A percentile compares a stretch with the other conserved stretches of the same genome.
Evolutionary conservation across 352 stramenopile genomes (phyloP).

Genomic region (Globisporangium nunn): DNA sequence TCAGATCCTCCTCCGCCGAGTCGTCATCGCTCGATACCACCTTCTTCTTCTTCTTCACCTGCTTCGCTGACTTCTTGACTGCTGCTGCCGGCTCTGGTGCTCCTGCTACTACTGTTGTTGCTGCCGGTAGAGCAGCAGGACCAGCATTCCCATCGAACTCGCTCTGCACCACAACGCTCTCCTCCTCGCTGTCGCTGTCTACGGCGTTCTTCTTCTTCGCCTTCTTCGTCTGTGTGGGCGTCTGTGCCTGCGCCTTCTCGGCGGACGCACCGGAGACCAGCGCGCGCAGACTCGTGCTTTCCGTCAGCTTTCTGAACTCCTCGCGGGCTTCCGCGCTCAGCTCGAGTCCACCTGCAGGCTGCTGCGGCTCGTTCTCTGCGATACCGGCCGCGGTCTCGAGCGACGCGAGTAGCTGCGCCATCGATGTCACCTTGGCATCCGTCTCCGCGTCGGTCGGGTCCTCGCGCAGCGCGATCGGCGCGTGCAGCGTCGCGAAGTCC

Average conservation of each 20-base stretch:
- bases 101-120: conserved; percentile 10
- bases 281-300: conserved; percentile 19
- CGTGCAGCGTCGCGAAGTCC: conserved; percentile 73
- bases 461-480: conserved; percentile 63
- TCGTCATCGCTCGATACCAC: conserved; percentile 35
- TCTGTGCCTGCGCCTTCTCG: neutral
- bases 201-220: conserved; percentile 17
- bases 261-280: conserved; percentile 5
- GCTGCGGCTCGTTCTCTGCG: conserved; percentile 6
- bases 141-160: conserved; percentile 34
- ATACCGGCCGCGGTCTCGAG: conserved; percentile 53
- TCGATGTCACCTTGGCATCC: conserved; percentile 50
- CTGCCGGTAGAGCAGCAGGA: neutral
- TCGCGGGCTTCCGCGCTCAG: conserved; percentile 32
- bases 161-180: conserved; percentile 64
- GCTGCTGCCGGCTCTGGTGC: conserved; percentile 17
- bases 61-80: conserved; percentile 4
- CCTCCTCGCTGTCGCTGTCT: conserved; percentile 62
- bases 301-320: conserved; percentile 60
- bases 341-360: conserved; percentile 11
- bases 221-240: neutral
- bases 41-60: conserved; percentile 28
- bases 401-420: conserved; percentile 65
- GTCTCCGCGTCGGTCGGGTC: conserved; percentile 48
- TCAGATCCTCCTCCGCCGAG: conserved; percentile 54